These are phyloP conservation scores for Linum usitatissimum DNA, from an alignment of 345 rosid genomes.

Conservation along the genomic window DNA sequence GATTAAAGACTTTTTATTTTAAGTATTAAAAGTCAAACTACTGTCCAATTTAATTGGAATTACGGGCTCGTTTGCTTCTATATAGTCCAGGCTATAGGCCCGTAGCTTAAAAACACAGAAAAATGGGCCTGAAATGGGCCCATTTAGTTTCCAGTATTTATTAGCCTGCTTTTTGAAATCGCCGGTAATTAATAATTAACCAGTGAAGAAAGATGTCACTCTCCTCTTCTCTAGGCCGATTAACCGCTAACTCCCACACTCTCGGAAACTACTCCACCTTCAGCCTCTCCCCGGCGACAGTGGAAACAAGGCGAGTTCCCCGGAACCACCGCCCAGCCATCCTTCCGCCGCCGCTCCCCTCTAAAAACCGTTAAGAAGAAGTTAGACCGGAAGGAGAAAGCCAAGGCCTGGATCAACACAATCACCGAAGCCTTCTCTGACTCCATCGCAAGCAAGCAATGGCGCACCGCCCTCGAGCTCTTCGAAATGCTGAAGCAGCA, in stretches of 20 bases:
- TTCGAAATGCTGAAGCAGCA: slow-evolving; percentile 62
- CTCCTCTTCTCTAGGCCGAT: neutral
- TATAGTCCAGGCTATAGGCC: too few relatives aligned
- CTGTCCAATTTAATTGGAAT: too few relatives aligned
- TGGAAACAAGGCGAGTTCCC: slow-evolving; percentile 82
- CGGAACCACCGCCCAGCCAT: slow-evolving; percentile 34
- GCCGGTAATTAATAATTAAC: too few relatives aligned
- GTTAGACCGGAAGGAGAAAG: slow-evolving; percentile 43
- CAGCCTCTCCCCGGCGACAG: slow-evolving; percentile 33
- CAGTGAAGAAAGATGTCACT: neutral
- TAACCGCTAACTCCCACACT: too few relatives aligned
- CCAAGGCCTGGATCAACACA: slow-evolving; percentile 72
- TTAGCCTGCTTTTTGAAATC: too few relatives aligned
- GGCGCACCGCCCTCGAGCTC: slow-evolving; percentile 76
- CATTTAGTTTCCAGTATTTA: too few relatives aligned
- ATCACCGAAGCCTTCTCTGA: slow-evolving; percentile 78
- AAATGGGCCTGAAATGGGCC: too few relatives aligned
- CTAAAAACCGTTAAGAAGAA: slow-evolving; percentile 67
- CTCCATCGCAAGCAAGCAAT: slow-evolving; percentile 59
- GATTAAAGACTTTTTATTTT: too few relatives aligned
- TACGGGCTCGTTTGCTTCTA: too few relatives aligned
- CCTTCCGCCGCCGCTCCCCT: slow-evolving; percentile 32
- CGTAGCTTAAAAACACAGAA: too few relatives aligned
- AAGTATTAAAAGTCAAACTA: too few relatives aligned
- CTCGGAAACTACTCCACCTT: neutral